These are phyloP conservation scores for Aphanomyces cochlioides DNA, from an alignment of 352 stramenopile genomes.

Conservation along the genomic window DNA sequence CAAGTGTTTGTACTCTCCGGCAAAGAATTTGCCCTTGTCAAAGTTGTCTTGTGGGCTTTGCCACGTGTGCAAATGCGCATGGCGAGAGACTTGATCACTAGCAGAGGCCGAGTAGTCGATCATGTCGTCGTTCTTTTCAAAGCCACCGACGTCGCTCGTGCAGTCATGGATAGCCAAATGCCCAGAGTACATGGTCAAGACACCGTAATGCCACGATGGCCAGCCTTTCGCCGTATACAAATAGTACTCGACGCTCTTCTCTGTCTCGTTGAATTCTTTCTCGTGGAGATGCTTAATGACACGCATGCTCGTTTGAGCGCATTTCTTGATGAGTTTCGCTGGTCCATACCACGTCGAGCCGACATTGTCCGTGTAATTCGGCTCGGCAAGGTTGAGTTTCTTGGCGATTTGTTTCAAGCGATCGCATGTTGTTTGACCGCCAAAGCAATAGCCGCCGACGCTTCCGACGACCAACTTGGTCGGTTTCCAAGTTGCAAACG, in stretches of 20 bases:
- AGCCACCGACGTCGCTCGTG: not conserved
- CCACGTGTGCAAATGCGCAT: conserved; percentile 19
- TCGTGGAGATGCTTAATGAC: not conserved
- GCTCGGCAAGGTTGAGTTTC: not conserved
- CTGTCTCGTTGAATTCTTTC: not conserved
- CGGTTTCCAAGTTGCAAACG: not conserved
- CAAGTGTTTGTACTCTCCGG: not conserved
- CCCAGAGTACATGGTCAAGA: conserved; percentile 20
- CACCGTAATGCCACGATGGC: conserved; percentile 17
- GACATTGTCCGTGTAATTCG: not conserved
- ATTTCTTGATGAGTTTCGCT: not conserved
- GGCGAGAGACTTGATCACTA: not conserved
- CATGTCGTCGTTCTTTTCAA: conserved; percentile 6
- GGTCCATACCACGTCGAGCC: not conserved
- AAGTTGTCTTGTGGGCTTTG: not conserved
- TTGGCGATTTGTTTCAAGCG: not conserved
- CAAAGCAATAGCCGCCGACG: not conserved
- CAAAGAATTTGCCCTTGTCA: not conserved
- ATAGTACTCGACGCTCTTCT: not conserved
- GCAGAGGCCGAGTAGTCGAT: not conserved
- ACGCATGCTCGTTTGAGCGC: not conserved
- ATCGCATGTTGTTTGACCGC: not conserved
- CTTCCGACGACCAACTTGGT: not conserved
- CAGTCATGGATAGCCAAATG: conserved; percentile 16
- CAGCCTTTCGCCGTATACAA: conserved; percentile 5